Evolutionary conservation across 805 yeast genomes (phyloP), one percentile per base, ranked within the genome.

Genomic region (Vanderwaltozyma verrucispora): DNA sequence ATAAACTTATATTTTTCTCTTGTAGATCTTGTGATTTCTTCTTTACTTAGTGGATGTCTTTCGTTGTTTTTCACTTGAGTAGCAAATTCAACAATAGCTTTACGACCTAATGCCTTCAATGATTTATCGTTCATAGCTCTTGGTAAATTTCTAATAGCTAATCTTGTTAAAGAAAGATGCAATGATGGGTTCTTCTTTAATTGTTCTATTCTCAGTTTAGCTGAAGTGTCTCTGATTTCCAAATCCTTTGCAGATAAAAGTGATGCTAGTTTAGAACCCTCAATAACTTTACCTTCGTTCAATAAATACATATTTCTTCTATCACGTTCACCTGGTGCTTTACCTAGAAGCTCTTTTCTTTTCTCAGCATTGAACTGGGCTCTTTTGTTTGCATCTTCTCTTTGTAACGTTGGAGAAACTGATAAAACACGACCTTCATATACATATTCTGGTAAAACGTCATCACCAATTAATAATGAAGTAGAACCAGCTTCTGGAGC

Each of bases 71-170:
- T 80, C 6, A 84, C 96, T 56, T 89, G 96, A 16, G 75, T 82
- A 12, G 97, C 96, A 64, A 89, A 92, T 51, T 81, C 81, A 17
- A 92, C 96, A 41, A 92, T 85, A 1, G 95, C 96, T 57, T 85
- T 84, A 60, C 98, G 79, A 28, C 94, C 96, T 35, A 92, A 68
- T 1, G 94, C 94, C 55, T 92, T 92, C 50, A 92, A 67, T 0
- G 94, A 78, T 59, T 84, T 86, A 43, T 80, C 84, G 42, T 75
- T 81, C 92, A 92, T 78, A 12, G 94, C 78, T 58, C 97, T 76
- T 32, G 98, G 98, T 36, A 92, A 63, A 57, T 92, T 92, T 64
- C 98, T 75, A 41, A 92, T 75, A 9, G 98, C 98, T 57, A 92
- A 72, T 67, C 98, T 77, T 1, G 97, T 89, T 63, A 89, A 65